These are phyloP conservation scores for Datisca glomerata DNA, from an alignment of 306 rosid species.

Conservation along the genomic window DNA sequence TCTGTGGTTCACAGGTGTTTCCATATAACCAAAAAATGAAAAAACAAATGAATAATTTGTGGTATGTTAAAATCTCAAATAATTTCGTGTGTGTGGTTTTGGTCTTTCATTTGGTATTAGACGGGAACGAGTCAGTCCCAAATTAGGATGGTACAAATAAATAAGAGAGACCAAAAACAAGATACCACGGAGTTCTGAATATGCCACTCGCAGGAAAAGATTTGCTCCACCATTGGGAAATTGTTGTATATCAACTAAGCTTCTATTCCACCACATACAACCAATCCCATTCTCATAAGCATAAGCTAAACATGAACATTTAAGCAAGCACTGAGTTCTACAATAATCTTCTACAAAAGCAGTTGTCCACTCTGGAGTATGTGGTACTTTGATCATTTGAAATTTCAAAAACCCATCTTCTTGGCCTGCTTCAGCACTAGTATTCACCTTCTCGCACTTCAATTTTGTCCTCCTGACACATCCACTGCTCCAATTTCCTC, in stretches of 20 bases:
- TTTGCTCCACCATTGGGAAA: neutral
- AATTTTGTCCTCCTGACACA: slow-evolving; percentile 22
- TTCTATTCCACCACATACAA: slow-evolving; percentile 29
- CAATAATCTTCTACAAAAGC: slow-evolving; percentile 16
- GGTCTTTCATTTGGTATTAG: too few species aligned
- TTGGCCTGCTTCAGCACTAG: too few species aligned
- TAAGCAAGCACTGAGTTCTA: slow-evolving; percentile 11
- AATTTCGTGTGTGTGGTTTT: too few species aligned
- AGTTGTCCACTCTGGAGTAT: neutral
- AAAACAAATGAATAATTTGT: too few species aligned
- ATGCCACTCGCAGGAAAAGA: slow-evolving; percentile 7
- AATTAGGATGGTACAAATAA: too few species aligned
- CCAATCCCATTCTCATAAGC: slow-evolving; percentile 24
- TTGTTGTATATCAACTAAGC: slow-evolving; percentile 22
- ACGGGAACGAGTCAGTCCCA: too few species aligned
- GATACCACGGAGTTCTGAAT: slow-evolving; percentile 6
- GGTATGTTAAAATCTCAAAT: too few species aligned
- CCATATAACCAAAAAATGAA: too few species aligned
- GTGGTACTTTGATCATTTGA: slow-evolving; percentile 23
- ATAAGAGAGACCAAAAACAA: neutral
- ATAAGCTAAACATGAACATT: slow-evolving; percentile 39
- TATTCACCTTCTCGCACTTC: slow-evolving; percentile 18
- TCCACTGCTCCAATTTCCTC: slow-evolving; percentile 21
- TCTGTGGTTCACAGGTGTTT: too few species aligned
- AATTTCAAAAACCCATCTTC: slow-evolving; percentile 22